These are phyloP conservation scores for Russula foetens DNA, from an alignment of 768 basidiomycete species.

Conservation along the genomic window DNA sequence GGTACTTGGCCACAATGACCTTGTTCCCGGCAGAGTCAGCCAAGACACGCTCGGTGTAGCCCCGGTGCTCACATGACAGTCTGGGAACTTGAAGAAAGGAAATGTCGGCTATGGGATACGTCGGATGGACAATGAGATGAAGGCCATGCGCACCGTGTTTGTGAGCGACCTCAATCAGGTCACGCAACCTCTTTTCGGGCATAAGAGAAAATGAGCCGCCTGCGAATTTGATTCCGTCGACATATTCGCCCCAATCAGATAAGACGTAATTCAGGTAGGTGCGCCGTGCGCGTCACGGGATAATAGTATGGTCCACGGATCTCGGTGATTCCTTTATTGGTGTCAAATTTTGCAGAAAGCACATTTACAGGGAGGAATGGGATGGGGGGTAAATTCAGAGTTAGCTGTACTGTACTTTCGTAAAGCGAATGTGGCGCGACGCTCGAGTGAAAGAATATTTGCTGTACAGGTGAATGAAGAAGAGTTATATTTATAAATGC, in stretches of 20 bases:
- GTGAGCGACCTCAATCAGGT: constrained; percentile 30
- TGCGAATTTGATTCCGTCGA: constrained; percentile 30
- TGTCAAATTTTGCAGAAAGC: background rate
- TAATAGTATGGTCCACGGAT: constrained; percentile 36
- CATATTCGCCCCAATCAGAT: constrained; percentile 29
- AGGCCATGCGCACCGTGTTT: constrained; percentile 24
- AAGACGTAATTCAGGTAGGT: constrained; percentile 34
- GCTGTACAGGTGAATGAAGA: no score
- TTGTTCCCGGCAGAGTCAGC: constrained; percentile 29
- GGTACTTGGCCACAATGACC: constrained; percentile 29
- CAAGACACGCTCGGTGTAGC: constrained; percentile 34
- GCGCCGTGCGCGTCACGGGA: constrained; percentile 4
- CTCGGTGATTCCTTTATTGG: constrained; percentile 25
- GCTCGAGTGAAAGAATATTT: background rate
- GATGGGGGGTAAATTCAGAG: background rate
- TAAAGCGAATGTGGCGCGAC: background rate
- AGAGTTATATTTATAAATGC: no score
- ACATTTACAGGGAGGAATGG: background rate
- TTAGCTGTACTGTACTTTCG: background rate
- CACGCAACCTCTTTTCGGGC: constrained; percentile 32
- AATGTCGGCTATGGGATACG: background rate
- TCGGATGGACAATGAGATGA: no score
- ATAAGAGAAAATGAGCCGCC: constrained; percentile 37
- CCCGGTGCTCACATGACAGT: constrained; percentile 37
- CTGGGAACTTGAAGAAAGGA: constrained; percentile 3